Percentiles rank a stretch among this genome's conserved stretches.
phyloP scores from a whole-genome alignment of 2,329 filamentous ascomycete genomes.

The Trichoderma sp. region DNA sequence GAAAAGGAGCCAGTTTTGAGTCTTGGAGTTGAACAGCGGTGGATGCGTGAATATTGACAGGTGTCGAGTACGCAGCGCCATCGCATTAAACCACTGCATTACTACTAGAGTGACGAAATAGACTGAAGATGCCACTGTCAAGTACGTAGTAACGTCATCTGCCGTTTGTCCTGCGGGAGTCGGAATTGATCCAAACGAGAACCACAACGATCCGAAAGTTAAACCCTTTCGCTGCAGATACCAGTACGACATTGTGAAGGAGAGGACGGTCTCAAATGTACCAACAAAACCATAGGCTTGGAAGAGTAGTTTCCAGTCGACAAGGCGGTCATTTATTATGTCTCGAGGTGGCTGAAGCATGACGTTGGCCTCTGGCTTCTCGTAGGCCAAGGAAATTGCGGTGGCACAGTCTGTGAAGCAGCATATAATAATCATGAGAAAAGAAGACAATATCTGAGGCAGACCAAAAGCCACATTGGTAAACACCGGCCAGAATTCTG shows the following conservation, averaged over 20 bases:
- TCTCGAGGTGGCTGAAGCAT: slow-evolving; percentile 68
- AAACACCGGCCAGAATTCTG: slow-evolving; percentile 75
- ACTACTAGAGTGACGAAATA: slow-evolving; percentile 82
- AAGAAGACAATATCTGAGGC: slow-evolving; percentile 71
- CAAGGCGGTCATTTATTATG: slow-evolving; percentile 68
- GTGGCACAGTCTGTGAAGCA: slow-evolving; percentile 78
- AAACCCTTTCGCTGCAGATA: slow-evolving; percentile 65
- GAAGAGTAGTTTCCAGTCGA: slow-evolving; percentile 71
- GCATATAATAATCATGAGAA: slow-evolving; percentile 70
- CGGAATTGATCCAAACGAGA: slow-evolving; percentile 62
- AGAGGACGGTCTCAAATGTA: slow-evolving; percentile 59
- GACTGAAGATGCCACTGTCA: slow-evolving; percentile 61
- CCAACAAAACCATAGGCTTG: slow-evolving; percentile 74
- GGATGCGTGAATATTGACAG: slow-evolving; percentile 72
- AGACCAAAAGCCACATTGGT: slow-evolving; percentile 72
- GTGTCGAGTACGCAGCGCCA: slow-evolving; percentile 66
- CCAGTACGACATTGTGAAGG: slow-evolving; percentile 68
- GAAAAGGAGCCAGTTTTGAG: background rate
- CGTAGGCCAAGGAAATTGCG: slow-evolving; percentile 73
- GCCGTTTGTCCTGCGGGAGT: slow-evolving; percentile 53
- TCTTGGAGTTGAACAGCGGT: slow-evolving; percentile 65
- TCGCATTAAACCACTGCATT: slow-evolving; percentile 79
- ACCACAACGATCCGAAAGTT: slow-evolving; percentile 65
- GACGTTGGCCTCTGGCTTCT: slow-evolving; percentile 75
- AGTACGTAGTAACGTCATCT: background rate